A percentile compares a stretch with the other conserved stretches of the same genome.
Conservation (phyloP, 2,329 filamentous ascomycete species). For the Diaporthe aspalathi region DNA sequence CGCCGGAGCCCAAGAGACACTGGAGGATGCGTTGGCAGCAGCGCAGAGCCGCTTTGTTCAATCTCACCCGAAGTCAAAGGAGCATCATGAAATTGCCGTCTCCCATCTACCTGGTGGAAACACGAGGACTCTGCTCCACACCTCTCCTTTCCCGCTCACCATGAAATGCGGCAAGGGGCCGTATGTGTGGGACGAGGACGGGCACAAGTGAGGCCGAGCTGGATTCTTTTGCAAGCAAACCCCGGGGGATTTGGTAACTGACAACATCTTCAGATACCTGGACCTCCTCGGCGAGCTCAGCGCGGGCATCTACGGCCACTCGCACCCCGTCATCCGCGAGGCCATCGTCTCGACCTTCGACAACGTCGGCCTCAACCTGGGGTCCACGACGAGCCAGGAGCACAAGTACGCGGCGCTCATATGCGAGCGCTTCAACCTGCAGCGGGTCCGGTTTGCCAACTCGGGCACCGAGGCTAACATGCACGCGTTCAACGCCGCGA, state of each 20-base stretch:
- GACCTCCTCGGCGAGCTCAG: constrained; percentile 74
- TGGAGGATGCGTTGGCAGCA: not conserved
- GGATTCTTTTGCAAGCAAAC: too few species aligned
- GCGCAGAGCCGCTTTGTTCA: not conserved
- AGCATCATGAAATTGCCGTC: constrained; percentile 7
- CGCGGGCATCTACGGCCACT: constrained; percentile 75
- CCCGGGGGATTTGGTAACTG: fast-evolving
- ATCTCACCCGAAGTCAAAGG: constrained; percentile 1
- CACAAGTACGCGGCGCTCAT: constrained; percentile 61
- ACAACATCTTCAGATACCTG: constrained; percentile 55
- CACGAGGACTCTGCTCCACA: constrained; percentile 47
- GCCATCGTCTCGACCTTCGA: constrained; percentile 60
- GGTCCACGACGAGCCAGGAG: constrained; percentile 65
- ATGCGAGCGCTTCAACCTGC: constrained; percentile 65
- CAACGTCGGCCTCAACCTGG: constrained; percentile 64
- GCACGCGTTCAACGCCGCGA: constrained; percentile 67
- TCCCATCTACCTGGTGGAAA: constrained; percentile 46
- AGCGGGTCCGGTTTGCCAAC: constrained; percentile 71
- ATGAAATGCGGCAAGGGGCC: constrained; percentile 52
- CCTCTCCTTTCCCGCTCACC: constrained; percentile 57
- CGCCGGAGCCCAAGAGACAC: not conserved
- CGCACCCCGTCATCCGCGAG: constrained; percentile 63
- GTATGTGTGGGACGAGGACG: constrained; percentile 56
- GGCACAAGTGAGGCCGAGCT: constrained; percentile 48
- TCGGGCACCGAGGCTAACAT: constrained; percentile 75